These are phyloP conservation scores for Hanseniaspora lachancei DNA, from an alignment of 805 yeast genomes.

Conservation along the genomic window DNA sequence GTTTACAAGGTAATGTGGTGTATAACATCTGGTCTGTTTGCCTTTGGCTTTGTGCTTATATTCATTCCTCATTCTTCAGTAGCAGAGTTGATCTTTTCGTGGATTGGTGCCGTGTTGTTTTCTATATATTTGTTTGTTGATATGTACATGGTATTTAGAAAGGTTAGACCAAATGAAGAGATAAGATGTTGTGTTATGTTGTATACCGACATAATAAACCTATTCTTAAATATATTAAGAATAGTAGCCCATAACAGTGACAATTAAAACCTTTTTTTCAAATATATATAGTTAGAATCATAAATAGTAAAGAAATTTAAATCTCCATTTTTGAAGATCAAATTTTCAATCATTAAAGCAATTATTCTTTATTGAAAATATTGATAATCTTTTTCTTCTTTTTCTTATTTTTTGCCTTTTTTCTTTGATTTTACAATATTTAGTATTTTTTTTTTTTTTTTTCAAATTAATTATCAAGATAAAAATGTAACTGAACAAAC, in stretches of 20 bases:
- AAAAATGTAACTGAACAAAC: too few species aligned
- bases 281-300: too few species aligned
- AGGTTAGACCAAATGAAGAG: slow-evolving; percentile 70
- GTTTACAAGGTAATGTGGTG: slow-evolving; percentile 37
- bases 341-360: background rate
- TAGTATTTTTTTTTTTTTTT: background rate
- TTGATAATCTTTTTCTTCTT: background rate
- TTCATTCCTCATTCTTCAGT: slow-evolving; percentile 49
- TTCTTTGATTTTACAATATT: background rate
- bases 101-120: slow-evolving; percentile 62
- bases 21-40: slow-evolving; percentile 37
- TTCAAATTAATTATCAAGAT: background rate
- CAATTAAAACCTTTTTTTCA: slow-evolving; percentile 12
- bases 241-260: slow-evolving; percentile 32
- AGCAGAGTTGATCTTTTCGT: slow-evolving; percentile 55
- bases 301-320: background rate
- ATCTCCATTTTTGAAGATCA: background rate
- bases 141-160: slow-evolving; percentile 67
- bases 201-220: slow-evolving; percentile 70
- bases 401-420: background rate
- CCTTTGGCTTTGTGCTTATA: slow-evolving; percentile 56
- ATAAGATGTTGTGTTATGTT: slow-evolving; percentile 65
- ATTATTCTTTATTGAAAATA: background rate
- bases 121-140: slow-evolving; percentile 62
- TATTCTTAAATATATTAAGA: slow-evolving; percentile 64